A percentile compares a stretch with the other conserved stretches of the same genome.
phyloP scores from a whole-genome alignment of 2,329 filamentous ascomycete species.

The Lasiodiplodia gonubiensis region DNA sequence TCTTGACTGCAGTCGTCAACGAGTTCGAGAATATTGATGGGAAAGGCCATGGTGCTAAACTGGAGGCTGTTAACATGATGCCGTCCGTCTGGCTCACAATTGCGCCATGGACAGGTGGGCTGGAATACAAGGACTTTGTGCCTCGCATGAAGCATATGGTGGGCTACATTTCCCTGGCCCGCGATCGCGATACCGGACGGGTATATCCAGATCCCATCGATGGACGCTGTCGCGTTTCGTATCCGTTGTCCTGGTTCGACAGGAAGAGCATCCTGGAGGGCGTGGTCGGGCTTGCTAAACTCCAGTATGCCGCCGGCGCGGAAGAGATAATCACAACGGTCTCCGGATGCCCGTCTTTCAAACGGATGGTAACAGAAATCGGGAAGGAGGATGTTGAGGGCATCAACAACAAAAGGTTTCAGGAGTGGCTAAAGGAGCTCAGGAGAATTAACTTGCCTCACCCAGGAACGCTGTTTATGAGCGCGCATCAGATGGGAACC shows the following conservation, averaged over 20 bases:
- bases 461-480: constrained; percentile 62
- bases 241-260: constrained; percentile 68
- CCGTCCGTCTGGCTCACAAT: constrained; percentile 68
- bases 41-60: constrained; percentile 79
- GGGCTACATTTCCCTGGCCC: constrained; percentile 73
- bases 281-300: constrained; percentile 72
- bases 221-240: constrained; percentile 66
- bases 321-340: constrained; percentile 75
- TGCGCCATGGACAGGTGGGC: constrained; percentile 69
- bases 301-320: constrained; percentile 79
- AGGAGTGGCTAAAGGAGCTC: constrained; percentile 63
- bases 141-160: constrained; percentile 72
- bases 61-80: constrained; percentile 78
- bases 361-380: constrained; percentile 26
- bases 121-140: constrained; percentile 74
- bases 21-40: constrained; percentile 83
- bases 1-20: constrained; percentile 77
- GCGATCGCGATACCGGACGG: constrained; percentile 76
- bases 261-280: constrained; percentile 74
- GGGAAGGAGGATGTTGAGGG: constrained; percentile 45
- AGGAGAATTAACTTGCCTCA: constrained; percentile 57
- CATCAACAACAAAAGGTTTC: constrained; percentile 65
- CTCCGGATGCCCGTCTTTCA: constrained; percentile 68
- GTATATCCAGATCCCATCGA: constrained; percentile 73
- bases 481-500: constrained; percentile 83